Evolutionary conservation across 2,329 filamentous ascomycete species (phyloP).

Genomic region (Nothophaeocryptopus gaeumannii): DNA sequence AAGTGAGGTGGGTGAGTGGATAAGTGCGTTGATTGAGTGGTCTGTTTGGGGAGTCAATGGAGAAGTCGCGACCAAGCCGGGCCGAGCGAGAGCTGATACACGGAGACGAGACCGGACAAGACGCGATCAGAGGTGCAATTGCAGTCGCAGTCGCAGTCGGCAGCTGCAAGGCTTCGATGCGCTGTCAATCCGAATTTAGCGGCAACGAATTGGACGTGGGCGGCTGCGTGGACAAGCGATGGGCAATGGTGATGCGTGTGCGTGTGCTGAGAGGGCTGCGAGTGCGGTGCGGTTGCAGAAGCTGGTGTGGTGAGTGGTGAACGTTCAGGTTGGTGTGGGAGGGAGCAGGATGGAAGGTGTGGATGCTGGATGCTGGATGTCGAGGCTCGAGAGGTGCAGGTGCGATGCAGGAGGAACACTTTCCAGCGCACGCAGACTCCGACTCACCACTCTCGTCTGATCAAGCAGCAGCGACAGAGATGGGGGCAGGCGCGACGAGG

Average conservation of each 20-base stretch:
- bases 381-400: neutral
- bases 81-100: too few relatives aligned
- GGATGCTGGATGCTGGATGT: neutral
- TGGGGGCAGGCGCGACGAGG: too few relatives aligned
- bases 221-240: neutral
- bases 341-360: neutral
- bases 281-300: neutral
- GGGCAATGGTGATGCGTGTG: neutral
- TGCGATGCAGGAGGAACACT: neutral
- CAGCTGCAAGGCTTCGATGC: constrained; percentile 6
- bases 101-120: too few relatives aligned
- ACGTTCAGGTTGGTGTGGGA: neutral
- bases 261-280: too few relatives aligned
- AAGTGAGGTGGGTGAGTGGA: too few relatives aligned
- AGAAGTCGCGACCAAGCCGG: too few relatives aligned
- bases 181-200: constrained; percentile 5
- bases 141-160: neutral
- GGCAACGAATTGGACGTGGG: neutral
- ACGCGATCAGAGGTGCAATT: too few relatives aligned
- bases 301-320: neutral
- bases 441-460: neutral
- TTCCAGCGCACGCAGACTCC: too few relatives aligned
- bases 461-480: too few relatives aligned
- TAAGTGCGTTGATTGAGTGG: too few relatives aligned
- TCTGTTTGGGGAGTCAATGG: too few relatives aligned